Conservation (phyloP, 495 filamentous ascomycete genomes). For the Penicillium ochrochloron region DNA sequence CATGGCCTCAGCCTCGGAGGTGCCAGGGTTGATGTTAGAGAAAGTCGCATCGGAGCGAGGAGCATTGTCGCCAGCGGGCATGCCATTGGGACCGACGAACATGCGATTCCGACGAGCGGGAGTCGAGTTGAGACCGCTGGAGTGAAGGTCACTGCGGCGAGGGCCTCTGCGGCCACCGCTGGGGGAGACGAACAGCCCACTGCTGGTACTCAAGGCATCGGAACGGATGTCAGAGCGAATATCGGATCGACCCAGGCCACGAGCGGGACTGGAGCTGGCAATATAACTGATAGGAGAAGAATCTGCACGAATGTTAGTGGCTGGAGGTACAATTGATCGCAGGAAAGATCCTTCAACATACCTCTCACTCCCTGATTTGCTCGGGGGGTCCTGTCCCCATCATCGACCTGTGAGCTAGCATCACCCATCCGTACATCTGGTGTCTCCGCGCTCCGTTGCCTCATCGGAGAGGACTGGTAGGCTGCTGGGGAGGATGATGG, state of each 20-base stretch:
- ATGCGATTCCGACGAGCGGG: conserved; percentile 68
- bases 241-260: conserved; percentile 44
- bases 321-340: background rate
- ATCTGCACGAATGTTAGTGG: conserved; percentile 52
- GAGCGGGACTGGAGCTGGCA: conserved; percentile 80
- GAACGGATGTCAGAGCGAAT: conserved; percentile 58
- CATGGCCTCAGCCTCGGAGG: conserved; percentile 88
- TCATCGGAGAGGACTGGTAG: conserved; percentile 71
- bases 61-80: conserved; percentile 61
- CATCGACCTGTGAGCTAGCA: conserved; percentile 64
- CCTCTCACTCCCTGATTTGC: conserved; percentile 67
- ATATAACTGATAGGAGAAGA: conserved; percentile 91
- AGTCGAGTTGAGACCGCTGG: conserved; percentile 71
- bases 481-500: conserved; percentile 81
- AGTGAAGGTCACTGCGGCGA: conserved; percentile 83
- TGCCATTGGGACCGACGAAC: conserved; percentile 81
- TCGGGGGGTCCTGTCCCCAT: conserved; percentile 75
- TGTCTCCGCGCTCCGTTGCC: conserved; percentile 59
- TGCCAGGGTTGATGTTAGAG: conserved; percentile 82
- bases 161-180: conserved; percentile 52
- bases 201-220: conserved; percentile 76
- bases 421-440: conserved; percentile 55
- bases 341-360: conserved; percentile 38
- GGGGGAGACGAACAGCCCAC: conserved; percentile 80
- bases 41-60: conserved; percentile 81